Evolutionary conservation across 768 basidiomycete species (phyloP).

Genomic region (Rhizopogon salebrosus): DNA sequence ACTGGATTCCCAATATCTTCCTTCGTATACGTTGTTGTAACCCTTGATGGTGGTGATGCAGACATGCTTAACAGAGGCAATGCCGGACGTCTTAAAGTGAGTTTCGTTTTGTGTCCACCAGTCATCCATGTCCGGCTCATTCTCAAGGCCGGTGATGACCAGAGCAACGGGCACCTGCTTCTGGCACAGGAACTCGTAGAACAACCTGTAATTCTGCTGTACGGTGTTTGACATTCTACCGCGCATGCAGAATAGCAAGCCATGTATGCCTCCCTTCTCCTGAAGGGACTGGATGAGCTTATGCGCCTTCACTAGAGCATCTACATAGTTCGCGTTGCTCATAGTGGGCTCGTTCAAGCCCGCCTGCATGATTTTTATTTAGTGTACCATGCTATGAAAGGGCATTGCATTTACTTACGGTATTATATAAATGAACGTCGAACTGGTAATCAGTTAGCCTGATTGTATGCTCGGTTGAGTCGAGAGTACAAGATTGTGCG

Average conservation of each 20-base stretch:
- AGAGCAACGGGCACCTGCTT: slow-evolving; percentile 26
- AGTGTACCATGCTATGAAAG: neutral
- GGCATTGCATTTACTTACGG: neutral
- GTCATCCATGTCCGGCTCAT: slow-evolving; percentile 28
- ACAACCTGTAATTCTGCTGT: slow-evolving; percentile 26
- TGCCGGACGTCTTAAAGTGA: slow-evolving; percentile 16
- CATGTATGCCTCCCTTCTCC: slow-evolving; percentile 29
- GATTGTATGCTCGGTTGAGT: neutral
- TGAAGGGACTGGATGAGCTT: slow-evolving; percentile 29
- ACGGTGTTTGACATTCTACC: slow-evolving; percentile 24
- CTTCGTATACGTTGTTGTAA: neutral
- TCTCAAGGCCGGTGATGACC: slow-evolving; percentile 31
- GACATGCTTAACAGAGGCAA: slow-evolving; percentile 23
- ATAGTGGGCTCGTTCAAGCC: slow-evolving; percentile 27
- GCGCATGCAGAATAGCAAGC: slow-evolving; percentile 31
- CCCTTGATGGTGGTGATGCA: slow-evolving; percentile 22
- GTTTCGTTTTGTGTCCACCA: slow-evolving; percentile 29
- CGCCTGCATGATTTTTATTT: neutral
- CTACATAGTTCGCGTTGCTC: slow-evolving; percentile 16
- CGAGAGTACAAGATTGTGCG: slow-evolving; percentile 2
- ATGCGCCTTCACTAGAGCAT: slow-evolving; percentile 25
- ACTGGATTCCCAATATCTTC: slow-evolving; percentile 17
- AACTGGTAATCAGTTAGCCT: neutral
- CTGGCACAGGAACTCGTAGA: slow-evolving; percentile 29
- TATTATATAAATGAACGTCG: neutral